Base-by-base conservation (phyloP, 2,329 filamentous ascomycete species). In the Colletotrichum incanum region DNA sequence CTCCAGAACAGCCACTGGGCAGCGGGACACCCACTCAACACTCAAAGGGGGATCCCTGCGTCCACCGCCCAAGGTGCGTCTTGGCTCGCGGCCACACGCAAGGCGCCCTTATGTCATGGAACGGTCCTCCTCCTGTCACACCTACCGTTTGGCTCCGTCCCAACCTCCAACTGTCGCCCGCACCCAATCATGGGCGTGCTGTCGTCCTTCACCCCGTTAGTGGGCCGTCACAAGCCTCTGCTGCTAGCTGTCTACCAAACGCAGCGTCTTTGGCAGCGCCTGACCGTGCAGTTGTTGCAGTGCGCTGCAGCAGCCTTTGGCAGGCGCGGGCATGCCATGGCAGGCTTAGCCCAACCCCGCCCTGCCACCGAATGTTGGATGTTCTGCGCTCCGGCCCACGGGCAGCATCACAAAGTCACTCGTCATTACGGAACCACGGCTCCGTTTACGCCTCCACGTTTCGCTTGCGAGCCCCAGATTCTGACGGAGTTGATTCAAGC, bases 111-210 rank as follows among this genome's bases (percentile, higher is more conserved):
- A 69, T 69, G 59, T 69, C 69, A 72, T 69, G 65, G 67, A 59
- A 72, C 69, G 28, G 65, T 69, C 49, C 69, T 52, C 39, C 49
- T 55, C 45, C 47, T 59, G 69, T 45, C 69, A 72, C 69, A 59
- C 45, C 58, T 55, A 63, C 69, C 69, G 69, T 72, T 68, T 72
- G 52, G 69, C 26, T 56, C 68, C 65, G 65, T 71, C 65, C 58
- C 55, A 43, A 31, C 47, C 52, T 23, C 43, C n/a, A 62, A 62
- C 43, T 23, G 43, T 37, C n/a, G 43, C 43, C 56, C 26, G 31
- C 56, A 56, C 49, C 63, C 63, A 56, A 50, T 34, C 67, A 67
- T 55, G 55, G 62, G 54, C 55, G 54, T 71, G 67, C 43, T 55
- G 65, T 34, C 41, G 41, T 31, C 56, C 56, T 41, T 18, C 37